A percentile compares a stretch with the other conserved stretches of the same genome.
These are phyloP conservation scores for Neocallimastix lanati DNA, from an alignment of 192 early-diverging fungal genomes.

Conservation along the genomic window DNA sequence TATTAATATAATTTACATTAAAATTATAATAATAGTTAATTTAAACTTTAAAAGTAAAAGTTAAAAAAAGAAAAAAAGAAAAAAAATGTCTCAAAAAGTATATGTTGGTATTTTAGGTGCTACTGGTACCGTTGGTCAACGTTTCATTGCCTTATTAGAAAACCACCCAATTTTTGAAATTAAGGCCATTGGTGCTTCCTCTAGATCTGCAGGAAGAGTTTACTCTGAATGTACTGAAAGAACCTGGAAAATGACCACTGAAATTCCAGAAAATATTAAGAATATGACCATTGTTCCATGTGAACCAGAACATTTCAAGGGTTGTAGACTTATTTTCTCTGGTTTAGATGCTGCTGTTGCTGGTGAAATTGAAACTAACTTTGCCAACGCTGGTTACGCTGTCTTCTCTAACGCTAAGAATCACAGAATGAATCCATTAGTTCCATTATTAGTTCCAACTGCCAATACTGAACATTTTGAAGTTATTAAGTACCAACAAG, in stretches of 20 bases:
- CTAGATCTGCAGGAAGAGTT: conserved; percentile 71
- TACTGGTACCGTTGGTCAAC: conserved; percentile 94
- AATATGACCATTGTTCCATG: conserved; percentile 47
- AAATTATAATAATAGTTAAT: too few relatives aligned
- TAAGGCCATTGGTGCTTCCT: conserved; percentile 74
- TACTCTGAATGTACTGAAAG: conserved; percentile 53
- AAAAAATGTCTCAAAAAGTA: conserved; percentile 8
- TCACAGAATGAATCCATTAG: conserved; percentile 70
- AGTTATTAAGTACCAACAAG: conserved; percentile 55
- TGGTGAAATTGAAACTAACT: conserved; percentile 81
- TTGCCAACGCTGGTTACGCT: conserved; percentile 68
- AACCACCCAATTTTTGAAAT: conserved; percentile 73
- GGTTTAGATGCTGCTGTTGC: conserved; percentile 88
- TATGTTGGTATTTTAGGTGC: conserved; percentile 86
- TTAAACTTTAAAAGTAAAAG: too few relatives aligned
- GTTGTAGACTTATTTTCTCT: conserved; percentile 85
- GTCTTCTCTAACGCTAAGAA: conserved; percentile 97
- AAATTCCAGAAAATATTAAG: conserved; percentile 43
- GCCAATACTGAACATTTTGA: conserved; percentile 82
- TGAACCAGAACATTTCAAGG: conserved; percentile 49
- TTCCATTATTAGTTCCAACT: conserved; percentile 84
- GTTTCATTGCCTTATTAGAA: conserved; percentile 79
- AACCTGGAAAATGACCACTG: conserved; percentile 72
- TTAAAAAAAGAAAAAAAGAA: too few relatives aligned
- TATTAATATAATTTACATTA: too few relatives aligned